phyloP scores from a whole-genome alignment of 768 basidiomycete genomes.

The Russula emetica region DNA sequence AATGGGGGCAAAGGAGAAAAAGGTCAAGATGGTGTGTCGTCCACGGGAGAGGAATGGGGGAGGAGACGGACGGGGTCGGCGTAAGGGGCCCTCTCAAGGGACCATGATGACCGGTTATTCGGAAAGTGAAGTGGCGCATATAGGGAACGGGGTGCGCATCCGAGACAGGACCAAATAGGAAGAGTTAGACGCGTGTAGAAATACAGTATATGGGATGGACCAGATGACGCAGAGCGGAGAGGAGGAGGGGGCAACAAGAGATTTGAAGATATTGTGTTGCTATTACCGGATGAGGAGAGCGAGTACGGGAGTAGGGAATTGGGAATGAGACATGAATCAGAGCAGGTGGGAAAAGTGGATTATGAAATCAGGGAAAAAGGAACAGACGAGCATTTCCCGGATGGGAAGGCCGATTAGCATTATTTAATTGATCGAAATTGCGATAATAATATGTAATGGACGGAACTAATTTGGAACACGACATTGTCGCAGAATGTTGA shows the following conservation, averaged over 20 bases:
- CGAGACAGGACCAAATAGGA: slow-evolving; percentile 7
- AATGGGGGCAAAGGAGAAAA: neutral
- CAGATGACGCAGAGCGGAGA: slow-evolving; percentile 19
- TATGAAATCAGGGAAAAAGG: slow-evolving; percentile 13
- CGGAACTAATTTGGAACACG: too few relatives aligned
- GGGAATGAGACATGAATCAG: neutral
- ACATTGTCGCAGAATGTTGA: neutral
- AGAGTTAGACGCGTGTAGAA: slow-evolving; percentile 18
- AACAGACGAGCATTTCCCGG: neutral
- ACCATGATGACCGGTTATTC: slow-evolving; percentile 2
- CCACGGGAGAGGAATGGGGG: neutral
- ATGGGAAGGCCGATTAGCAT: slow-evolving; percentile 23
- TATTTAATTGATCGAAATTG: slow-evolving; percentile 12
- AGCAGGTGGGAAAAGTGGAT: neutral
- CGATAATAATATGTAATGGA: slow-evolving; percentile 1
- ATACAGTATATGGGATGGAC: slow-evolving; percentile 2
- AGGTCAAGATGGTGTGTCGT: neutral
- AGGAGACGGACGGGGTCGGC: neutral
- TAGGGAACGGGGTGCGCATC: slow-evolving; percentile 7
- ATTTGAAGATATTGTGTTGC: slow-evolving; percentile 20
- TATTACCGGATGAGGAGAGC: slow-evolving; percentile 20
- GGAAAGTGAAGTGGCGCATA: slow-evolving; percentile 19
- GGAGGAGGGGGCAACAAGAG: neutral
- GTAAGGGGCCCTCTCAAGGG: neutral
- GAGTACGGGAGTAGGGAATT: slow-evolving; percentile 2